These are phyloP conservation scores for Aspergillus carlsbadensis DNA, from an alignment of 495 filamentous ascomycete species.

Conservation along the genomic window DNA sequence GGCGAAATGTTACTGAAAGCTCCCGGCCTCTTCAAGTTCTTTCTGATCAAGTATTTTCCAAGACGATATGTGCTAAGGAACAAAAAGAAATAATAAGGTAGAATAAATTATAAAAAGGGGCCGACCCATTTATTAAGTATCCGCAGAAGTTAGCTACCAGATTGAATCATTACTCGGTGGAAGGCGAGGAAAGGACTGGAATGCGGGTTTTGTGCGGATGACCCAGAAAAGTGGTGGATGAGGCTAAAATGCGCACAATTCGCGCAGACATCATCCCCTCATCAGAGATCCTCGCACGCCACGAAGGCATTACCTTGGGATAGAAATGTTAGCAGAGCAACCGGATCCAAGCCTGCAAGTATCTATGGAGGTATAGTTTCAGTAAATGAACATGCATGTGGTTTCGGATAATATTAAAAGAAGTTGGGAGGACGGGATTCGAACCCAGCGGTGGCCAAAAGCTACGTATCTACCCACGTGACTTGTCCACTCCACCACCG, in stretches of 20 bases:
- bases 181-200: conserved; percentile 3
- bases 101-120: not conserved
- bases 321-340: not conserved
- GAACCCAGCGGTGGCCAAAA: conserved; percentile 11
- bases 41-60: too few relatives aligned
- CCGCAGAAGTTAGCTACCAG: not conserved
- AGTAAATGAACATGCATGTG: too few relatives aligned
- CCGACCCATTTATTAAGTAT: not conserved
- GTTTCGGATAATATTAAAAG: too few relatives aligned
- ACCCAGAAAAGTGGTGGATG: conserved; percentile 3
- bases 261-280: conserved; percentile 31
- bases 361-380: too few relatives aligned
- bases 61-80: too few relatives aligned
- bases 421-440: conserved; percentile 13
- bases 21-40: too few relatives aligned
- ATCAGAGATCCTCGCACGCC: not conserved
- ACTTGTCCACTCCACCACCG: conserved; percentile 30
- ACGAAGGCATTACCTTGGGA: not conserved
- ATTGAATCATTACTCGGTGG: conserved; percentile 4
- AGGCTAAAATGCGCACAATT: conserved; percentile 42
- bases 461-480: conserved; percentile 17
- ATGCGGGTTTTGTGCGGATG: conserved; percentile 42
- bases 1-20: too few relatives aligned
- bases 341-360: too few relatives aligned
- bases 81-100: not conserved